Evolutionary conservation across 768 basidiomycete species (phyloP), one percentile per base, ranked within the genome.

Genomic region (Amanita rubescens): DNA sequence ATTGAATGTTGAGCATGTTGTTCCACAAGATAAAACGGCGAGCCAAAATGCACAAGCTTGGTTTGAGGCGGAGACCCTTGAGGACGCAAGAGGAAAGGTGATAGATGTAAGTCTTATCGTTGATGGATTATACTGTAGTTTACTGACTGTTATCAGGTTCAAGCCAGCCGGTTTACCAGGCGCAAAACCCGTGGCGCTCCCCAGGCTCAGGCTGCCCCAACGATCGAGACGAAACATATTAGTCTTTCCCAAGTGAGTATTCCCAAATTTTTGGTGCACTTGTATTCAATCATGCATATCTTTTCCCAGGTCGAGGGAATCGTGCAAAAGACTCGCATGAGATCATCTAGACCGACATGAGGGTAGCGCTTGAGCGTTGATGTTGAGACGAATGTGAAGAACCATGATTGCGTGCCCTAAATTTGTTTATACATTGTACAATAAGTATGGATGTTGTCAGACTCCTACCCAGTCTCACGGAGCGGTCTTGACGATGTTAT

Each of bases 1-100:
- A n/a, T 53, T 66, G 33, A 58, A 60, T 19, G 57, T 66, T 17
- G 64, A 65, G 41, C 59, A 65, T 22, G 49, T 64, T 7, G 20
- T 42, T 42, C 20, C 20, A 6, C 19, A 19, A 9, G 41, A 42
- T 5, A 42, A 19, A 20, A 30, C 5, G 8, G 20, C 11, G 41
- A 22, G 10, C 0, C 10, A 17, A 22, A 19, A 19, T 42, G 41
- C 20, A 22, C 20, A 42, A 12, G 10, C 22, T 11, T 42, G 20
- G 41, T 17, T 42, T 22, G 41, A 17, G 22, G 11, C 20, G 41
- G 11, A 42, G 2, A 42, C 17, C 19, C 12, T 42, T 9, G 8
- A 8, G 10, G 41, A 42, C 3, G 41, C 9, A 42, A 42, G 41
- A 19, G 20, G 2, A 42, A 22, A 3, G 20, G 3, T 42, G 11